Evolutionary conservation across 2,329 filamentous ascomycete species (phyloP), one percentile per base, ranked within the genome.

Genomic region (Clarireedia sp.): DNA sequence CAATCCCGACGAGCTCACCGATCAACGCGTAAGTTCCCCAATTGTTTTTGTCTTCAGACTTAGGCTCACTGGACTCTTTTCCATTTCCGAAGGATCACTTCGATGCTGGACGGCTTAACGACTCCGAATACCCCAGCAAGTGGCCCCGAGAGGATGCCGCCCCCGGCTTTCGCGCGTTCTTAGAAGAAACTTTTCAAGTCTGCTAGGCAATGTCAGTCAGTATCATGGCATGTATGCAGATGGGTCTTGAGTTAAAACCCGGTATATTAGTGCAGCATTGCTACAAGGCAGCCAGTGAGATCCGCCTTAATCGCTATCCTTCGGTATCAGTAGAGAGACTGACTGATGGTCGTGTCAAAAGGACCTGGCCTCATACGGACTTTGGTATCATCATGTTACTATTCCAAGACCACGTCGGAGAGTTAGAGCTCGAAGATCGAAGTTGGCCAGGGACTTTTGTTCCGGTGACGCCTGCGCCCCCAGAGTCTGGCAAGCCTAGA

Each of bases 391-490:
- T 80, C 45, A 81, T 78, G 0, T 63, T 81, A 63, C 67, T 80
- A 5, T 78, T 79, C 60, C 78, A 81, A 61, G 77, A 80, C 60
- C 71, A 73, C 19, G 72, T 71, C 57, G 75, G 75, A 7, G 78
- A 77, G 0, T 62, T 80, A n/a, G 74, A 79, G 60, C 73, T 79
- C n/a, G 72, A 76, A 60, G 72, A 77, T 54, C 69, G 71, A 12
- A 60, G 66, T 26, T 57, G 62, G 9, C 64, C 65, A 1, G 74
- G 73, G 1, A 65, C 62, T 1, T 79, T 75, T 54, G 63, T 75
- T 8, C 69, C 5, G 71, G 73, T 59, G 68, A 69, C 2, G 74
- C 77, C 62, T 72, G 69, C 54, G 72, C 24, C 24, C 8, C 24
- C 5, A 26, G 73, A 4, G 72, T 74, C 57, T 66, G 76, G 26